Percentiles rank a stretch among this genome's conserved stretches.
These are phyloP conservation scores for Collybia mongolica DNA, from an alignment of 768 basidiomycete species.

Conservation along the genomic window DNA sequence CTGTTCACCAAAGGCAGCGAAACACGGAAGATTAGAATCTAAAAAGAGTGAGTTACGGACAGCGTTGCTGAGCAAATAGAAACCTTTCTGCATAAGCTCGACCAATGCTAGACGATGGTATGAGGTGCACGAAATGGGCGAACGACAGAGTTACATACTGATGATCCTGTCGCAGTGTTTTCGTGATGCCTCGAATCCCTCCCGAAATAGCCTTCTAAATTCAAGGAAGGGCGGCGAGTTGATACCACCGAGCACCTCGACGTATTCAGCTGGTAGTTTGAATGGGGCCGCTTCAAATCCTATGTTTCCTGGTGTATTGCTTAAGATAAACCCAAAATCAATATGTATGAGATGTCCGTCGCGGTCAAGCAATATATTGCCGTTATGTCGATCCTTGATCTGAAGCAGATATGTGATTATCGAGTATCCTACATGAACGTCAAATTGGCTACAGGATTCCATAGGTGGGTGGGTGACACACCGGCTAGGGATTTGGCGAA, in stretches of 20 bases:
- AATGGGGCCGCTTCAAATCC: constrained; percentile 99
- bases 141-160: constrained; percentile 47
- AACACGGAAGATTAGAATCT: constrained; percentile 93
- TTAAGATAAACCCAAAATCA: constrained; percentile 98
- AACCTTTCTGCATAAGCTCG: constrained; percentile 95
- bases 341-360: constrained; percentile 96
- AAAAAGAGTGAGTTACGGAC: not conserved
- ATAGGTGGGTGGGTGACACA: constrained; percentile 23
- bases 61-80: not conserved
- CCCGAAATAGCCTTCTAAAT: constrained; percentile 85
- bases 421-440: constrained; percentile 69
- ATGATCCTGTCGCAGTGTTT: constrained; percentile 97
- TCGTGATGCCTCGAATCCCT: constrained; percentile 90
- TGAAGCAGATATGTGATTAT: constrained; percentile 95
- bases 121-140: not conserved
- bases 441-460: not conserved
- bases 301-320: constrained; percentile 95
- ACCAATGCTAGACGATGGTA: constrained; percentile 54
- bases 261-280: constrained; percentile 92
- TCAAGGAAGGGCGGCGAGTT: constrained; percentile 74
- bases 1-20: constrained; percentile 86
- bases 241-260: constrained; percentile 92
- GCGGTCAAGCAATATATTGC: constrained; percentile 94
- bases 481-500: constrained; percentile 92
- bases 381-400: constrained; percentile 98